Base-by-base conservation (phyloP, 345 rosid genomes). In the Kernera saxatilis region DNA sequence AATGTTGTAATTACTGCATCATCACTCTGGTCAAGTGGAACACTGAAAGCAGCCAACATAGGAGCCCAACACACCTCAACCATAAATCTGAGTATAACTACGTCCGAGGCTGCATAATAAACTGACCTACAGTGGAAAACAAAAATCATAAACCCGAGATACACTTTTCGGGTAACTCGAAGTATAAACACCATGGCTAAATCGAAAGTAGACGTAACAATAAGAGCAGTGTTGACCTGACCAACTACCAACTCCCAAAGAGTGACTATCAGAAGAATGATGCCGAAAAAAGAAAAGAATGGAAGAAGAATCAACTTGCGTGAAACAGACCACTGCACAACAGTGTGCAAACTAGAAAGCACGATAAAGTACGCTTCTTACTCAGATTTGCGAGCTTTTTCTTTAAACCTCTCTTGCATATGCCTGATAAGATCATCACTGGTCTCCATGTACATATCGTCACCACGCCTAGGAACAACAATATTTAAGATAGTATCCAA, bases 31-130 rank as follows among this genome's bases (percentile, higher is more conserved):
- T 95, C 99, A 48, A 95, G 94, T 49, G 98, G 99, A 67, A 95
- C 98, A 68, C 99, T 95, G 84, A 95, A 95, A 76, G 99, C 99
- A 68, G 99, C 99, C 87, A 95, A 73, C 99, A 95, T 92, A 43
- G 98, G 98, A 77, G 99, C 99, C 99, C 99, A 95, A 81, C 99
- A 95, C 48, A 82, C 99, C 83, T 95, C 99, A 70, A 92, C 81
- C 99, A 95, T 95, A 84, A 95, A 95, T 77, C 98, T 82, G 69
- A 95, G 92, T 74, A 92, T 86, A 72, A 88, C 94, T 53, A 87
- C 96, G 87, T 95, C 98, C n/a, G 96, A 88, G 69, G 99, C 99
- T 43, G 99, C 97, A 83, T 92, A 92, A 86, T 90, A 95, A 73
- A 83, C 90, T 80, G 99, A 95, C 95, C 99, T 95, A 80, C 91